Evolutionary conservation across 768 basidiomycete genomes (phyloP), one percentile per base, ranked within the genome.

Genomic region (Omphalotus guepiniiformis): DNA sequence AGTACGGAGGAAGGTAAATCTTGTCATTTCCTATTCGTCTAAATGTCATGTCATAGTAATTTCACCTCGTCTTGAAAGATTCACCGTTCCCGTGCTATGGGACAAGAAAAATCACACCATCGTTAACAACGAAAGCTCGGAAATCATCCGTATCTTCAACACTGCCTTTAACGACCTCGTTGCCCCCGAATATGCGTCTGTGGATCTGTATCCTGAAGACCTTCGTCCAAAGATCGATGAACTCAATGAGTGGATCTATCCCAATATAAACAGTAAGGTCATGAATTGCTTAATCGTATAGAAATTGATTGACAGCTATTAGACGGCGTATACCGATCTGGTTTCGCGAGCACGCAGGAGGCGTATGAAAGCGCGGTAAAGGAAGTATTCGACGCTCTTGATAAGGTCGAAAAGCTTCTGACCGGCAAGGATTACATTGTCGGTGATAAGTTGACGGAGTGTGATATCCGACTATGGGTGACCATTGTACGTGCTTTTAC

Each of bases 121-220:
- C 55, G 96, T 99, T 49, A 97, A 93, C 72, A 98, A 97, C 63
- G 95, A 99, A 62, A 86, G 83, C 54, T 83, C 88, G 2, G 95
- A 98, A 68, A 93, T 98, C 61, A 92, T 98, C 59, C 84, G 95
- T 48, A 88, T 95, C 6, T 79, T 98, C 69, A 97, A 99, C 67
- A 74, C 76, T 6, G 84, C 78, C 1, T 94, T 95, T 71, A 83
- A 96, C 62, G 71, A 83, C 18, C 55, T 85, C 16, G 49, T 96
- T 6, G 75, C 88, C 3, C 63, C 72, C 1, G 84, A 87, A 4
- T 79, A 82, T 51, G 82, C 80, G 3, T 64, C 69, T 16, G 55
- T 87, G 39, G 83, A 94, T 58, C 72, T 88, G 39, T 97, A 96
- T 64, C 96, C 95, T 1, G 70, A 79, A 51, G 67, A 76, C 4